phyloP scores from a whole-genome alignment of 768 basidiomycete species.

The Leccinum broughii region DNA sequence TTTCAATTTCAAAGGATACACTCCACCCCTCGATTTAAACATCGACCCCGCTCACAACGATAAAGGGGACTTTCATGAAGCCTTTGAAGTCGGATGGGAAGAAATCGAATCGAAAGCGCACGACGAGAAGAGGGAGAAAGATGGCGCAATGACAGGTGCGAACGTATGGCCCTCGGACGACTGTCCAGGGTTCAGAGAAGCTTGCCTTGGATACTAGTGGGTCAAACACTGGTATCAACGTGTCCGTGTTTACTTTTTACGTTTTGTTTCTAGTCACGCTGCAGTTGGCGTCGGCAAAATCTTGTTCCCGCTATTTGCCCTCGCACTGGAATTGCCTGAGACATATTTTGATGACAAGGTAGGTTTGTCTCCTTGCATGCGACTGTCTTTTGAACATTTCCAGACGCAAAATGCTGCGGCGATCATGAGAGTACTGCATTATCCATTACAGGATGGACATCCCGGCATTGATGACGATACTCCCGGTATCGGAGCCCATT shows the following conservation, averaged over 20 bases:
- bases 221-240: slow-evolving; percentile 19
- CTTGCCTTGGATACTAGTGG: slow-evolving; percentile 68
- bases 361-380: too few relatives aligned
- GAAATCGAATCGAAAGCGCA: slow-evolving; percentile 32
- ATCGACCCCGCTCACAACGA: slow-evolving; percentile 63
- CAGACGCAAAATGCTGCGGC: too few relatives aligned
- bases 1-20: slow-evolving; percentile 80
- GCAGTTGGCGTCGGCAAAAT: too few relatives aligned
- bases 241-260: too few relatives aligned
- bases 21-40: slow-evolving; percentile 67
- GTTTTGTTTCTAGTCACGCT: too few relatives aligned
- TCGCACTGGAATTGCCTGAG: too few relatives aligned
- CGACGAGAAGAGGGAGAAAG: slow-evolving; percentile 34
- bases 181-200: slow-evolving; percentile 57
- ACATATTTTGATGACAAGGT: too few relatives aligned
- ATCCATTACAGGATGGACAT: slow-evolving; percentile 52
- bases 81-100: slow-evolving; percentile 85
- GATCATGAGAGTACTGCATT: too few relatives aligned
- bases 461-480: slow-evolving; percentile 54
- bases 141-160: slow-evolving; percentile 63
- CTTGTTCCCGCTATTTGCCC: too few relatives aligned
- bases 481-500: slow-evolving; percentile 84
- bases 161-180: slow-evolving; percentile 79
- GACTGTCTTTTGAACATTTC: too few relatives aligned
- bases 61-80: slow-evolving; percentile 88